These are phyloP conservation scores for Telfairia occidentalis DNA, from an alignment of 331 rosid genomes.

Conservation along the genomic window DNA sequence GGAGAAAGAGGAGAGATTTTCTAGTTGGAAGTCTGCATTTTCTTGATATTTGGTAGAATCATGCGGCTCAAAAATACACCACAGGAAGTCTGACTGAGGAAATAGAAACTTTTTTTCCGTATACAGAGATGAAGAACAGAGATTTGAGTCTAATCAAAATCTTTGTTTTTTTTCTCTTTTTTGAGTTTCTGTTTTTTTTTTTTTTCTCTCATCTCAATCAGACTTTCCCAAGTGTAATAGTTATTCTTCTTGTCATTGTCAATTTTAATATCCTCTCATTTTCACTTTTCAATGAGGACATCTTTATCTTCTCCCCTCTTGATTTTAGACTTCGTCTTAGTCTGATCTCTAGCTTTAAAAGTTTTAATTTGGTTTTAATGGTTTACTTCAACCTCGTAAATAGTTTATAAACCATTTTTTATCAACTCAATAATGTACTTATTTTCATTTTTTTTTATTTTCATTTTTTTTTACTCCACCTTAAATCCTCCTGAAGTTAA, in stretches of 20 bases:
- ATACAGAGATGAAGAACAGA: conserved; percentile 10
- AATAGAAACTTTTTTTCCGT: background rate
- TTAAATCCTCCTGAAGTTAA: too few species aligned
- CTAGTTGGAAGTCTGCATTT: conserved; percentile 1
- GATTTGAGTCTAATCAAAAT: background rate
- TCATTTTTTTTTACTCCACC: background rate
- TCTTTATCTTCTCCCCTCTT: background rate
- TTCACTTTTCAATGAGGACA: background rate
- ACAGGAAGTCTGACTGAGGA: conserved; percentile 4
- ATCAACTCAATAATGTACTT: background rate
- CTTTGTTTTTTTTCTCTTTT: background rate
- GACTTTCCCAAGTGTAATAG: background rate
- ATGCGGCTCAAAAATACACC: conserved; percentile 3
- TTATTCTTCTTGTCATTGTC: background rate
- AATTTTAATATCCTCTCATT: background rate
- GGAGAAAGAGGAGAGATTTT: background rate
- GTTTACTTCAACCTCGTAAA: background rate
- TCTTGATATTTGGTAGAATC: conserved; percentile 9
- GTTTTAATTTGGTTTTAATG: background rate
- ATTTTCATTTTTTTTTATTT: too few species aligned
- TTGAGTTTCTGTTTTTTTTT: conserved; percentile 9
- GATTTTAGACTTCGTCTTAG: background rate
- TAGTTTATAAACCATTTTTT: too few species aligned
- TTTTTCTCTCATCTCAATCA: too few species aligned
- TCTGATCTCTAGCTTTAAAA: background rate